A percentile compares a stretch with the other conserved stretches of the same genome.
These are phyloP conservation scores for Microdochium trichocladiopsis DNA, from an alignment of 2,329 filamentous ascomycete genomes.

Conservation along the genomic window DNA sequence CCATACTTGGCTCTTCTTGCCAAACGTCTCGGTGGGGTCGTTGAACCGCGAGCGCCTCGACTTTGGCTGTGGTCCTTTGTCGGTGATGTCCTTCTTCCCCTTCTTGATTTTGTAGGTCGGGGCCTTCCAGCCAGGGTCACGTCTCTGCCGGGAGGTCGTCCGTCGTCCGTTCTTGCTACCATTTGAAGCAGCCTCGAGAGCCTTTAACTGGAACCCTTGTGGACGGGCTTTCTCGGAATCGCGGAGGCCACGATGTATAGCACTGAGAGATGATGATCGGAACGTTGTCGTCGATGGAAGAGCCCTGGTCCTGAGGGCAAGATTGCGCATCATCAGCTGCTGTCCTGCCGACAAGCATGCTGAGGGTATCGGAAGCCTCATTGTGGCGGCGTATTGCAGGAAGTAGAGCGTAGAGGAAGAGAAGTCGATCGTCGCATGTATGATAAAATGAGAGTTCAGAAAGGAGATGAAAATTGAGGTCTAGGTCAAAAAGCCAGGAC, in stretches of 20 bases:
- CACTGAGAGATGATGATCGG: conserved; percentile 54
- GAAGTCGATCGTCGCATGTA: not conserved
- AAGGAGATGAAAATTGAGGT: too few species aligned
- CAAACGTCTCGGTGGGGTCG: conserved; percentile 40
- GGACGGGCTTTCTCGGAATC: conserved; percentile 23
- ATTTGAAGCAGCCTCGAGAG: conserved; percentile 19
- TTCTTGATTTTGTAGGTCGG: conserved; percentile 30
- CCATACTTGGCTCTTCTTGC: conserved; percentile 49
- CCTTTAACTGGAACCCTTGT: conserved; percentile 18
- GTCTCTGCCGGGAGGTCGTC: conserved; percentile 5
- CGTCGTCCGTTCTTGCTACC: conserved; percentile 12
- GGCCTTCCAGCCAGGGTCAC: conserved; percentile 7
- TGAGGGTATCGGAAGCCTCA: not conserved
- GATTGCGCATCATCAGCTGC: not conserved
- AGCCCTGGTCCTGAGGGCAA: not conserved
- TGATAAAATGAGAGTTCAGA: not conserved
- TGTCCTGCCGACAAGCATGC: not conserved
- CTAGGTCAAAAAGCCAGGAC: too few species aligned
- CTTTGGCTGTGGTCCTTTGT: conserved; percentile 29
- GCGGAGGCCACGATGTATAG: conserved; percentile 62
- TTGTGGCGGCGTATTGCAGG: not conserved
- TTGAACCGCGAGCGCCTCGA: conserved; percentile 45
- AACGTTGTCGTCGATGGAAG: conserved; percentile 7
- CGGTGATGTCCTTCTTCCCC: conserved; percentile 45
- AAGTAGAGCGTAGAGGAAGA: not conserved